Evolutionary conservation across 495 filamentous ascomycete genomes (phyloP).

Genomic region (Tuber umbilicatum): DNA sequence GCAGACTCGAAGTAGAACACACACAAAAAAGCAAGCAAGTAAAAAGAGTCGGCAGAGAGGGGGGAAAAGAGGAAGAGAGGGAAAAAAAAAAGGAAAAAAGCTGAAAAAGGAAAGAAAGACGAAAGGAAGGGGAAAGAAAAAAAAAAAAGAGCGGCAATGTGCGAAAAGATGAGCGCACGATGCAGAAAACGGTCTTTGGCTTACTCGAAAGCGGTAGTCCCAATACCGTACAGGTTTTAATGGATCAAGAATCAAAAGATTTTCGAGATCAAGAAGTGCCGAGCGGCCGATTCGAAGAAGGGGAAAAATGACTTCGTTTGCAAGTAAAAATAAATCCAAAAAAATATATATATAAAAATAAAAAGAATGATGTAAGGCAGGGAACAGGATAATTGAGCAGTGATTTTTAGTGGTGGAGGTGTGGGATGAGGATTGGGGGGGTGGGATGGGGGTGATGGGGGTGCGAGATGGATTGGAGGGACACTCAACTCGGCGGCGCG

Average conservation of each 20-base stretch:
- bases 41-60: conserved; percentile 5
- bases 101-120: conserved; percentile 12
- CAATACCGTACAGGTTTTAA: conserved; percentile 3
- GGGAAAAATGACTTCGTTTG: conserved; percentile 29
- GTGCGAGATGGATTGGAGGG: conserved; percentile 4
- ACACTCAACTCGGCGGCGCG: background rate
- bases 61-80: background rate
- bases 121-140: conserved; percentile 15
- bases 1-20: conserved; percentile 28
- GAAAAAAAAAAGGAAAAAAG: conserved; percentile 2
- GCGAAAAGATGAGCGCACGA: conserved; percentile 27
- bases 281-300: conserved; percentile 30
- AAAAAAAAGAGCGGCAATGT: conserved; percentile 14
- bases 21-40: conserved; percentile 7
- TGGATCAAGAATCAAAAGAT: background rate
- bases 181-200: conserved; percentile 28
- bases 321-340: conserved; percentile 33
- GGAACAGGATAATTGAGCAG: conserved; percentile 27
- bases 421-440: conserved; percentile 1
- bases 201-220: conserved; percentile 21
- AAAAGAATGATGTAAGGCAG: conserved; percentile 33
- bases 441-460: conserved; percentile 2
- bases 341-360: conserved; percentile 22
- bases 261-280: conserved; percentile 24
- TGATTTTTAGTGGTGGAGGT: conserved; percentile 4